Evolutionary conservation across 768 basidiomycete genomes (phyloP).

Genomic region (Harrya chromipes): DNA sequence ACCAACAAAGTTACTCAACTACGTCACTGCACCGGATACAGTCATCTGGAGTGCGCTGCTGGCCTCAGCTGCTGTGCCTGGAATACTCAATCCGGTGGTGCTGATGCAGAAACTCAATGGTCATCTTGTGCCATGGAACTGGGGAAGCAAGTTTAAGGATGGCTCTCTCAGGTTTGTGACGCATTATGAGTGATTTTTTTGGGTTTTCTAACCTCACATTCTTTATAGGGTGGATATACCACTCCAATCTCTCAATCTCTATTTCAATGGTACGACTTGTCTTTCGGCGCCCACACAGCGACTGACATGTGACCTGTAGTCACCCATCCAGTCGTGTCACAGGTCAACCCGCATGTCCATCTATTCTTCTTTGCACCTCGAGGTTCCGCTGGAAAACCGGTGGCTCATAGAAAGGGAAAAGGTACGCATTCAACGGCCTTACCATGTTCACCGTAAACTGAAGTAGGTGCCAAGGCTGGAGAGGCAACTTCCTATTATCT

Average conservation of each 20-base stretch:
- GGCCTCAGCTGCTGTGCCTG: conserved; percentile 92
- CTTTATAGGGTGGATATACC: conserved; percentile 85
- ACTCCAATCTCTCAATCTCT: conserved; percentile 80
- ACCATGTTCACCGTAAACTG: neutral
- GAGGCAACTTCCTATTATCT: conserved; percentile 90
- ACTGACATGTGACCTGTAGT: conserved; percentile 41
- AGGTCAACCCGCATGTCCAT: conserved; percentile 91
- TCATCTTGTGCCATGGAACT: conserved; percentile 84
- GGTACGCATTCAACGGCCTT: conserved; percentile 37
- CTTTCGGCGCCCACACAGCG: neutral
- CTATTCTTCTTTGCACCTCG: conserved; percentile 92
- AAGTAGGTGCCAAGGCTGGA: conserved; percentile 61
- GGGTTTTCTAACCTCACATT: neutral
- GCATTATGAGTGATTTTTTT: neutral
- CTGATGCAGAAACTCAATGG: conserved; percentile 91
- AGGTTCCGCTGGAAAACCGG: conserved; percentile 88
- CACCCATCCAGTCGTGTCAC: conserved; percentile 90
- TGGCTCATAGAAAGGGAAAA: conserved; percentile 92
- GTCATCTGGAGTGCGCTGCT: conserved; percentile 78
- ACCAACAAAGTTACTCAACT: conserved; percentile 94
- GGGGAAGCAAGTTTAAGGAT: conserved; percentile 93
- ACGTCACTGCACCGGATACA: conserved; percentile 93
- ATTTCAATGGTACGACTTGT: conserved; percentile 66
- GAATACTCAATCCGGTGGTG: conserved; percentile 93
- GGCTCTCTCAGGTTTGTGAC: conserved; percentile 71